These are phyloP conservation scores for Phalaenopsis hybrid DNA, from an alignment of 116 monocot species.

Conservation along the genomic window DNA sequence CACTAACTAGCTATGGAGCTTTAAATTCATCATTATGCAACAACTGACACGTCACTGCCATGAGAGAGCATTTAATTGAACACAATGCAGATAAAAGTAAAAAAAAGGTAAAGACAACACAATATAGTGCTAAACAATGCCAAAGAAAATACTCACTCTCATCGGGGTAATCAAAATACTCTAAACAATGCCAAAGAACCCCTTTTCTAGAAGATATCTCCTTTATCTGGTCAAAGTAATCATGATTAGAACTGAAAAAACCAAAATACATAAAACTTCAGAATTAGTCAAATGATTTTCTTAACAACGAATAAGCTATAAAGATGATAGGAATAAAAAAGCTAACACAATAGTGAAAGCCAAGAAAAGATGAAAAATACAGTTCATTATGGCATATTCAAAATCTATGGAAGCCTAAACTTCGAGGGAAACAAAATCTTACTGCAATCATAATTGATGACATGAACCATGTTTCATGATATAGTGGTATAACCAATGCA, in stretches of 20 bases:
- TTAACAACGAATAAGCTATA: background rate
- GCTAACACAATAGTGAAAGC: background rate
- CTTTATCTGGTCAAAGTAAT: constrained; percentile 18
- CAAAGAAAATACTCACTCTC: constrained; percentile 25
- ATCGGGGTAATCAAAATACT: constrained; percentile 40
- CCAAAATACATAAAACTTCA: background rate
- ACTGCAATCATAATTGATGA: background rate
- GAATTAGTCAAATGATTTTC: background rate
- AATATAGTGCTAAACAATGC: background rate
- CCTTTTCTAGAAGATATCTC: constrained; percentile 4
- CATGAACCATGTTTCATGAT: background rate
- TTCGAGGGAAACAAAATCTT: background rate
- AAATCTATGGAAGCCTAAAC: background rate
- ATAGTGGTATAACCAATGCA: background rate
- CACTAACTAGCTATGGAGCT: background rate
- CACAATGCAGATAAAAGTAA: background rate
- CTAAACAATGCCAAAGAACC: constrained; percentile 14
- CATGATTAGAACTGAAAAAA: background rate
- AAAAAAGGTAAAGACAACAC: background rate
- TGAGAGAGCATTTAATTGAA: background rate
- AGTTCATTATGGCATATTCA: background rate
- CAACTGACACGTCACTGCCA: background rate
- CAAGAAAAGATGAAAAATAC: background rate
- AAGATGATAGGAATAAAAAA: background rate
- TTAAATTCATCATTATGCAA: background rate